Conservation (phyloP, 495 filamentous ascomycete genomes). For the Poronia punctata region DNA sequence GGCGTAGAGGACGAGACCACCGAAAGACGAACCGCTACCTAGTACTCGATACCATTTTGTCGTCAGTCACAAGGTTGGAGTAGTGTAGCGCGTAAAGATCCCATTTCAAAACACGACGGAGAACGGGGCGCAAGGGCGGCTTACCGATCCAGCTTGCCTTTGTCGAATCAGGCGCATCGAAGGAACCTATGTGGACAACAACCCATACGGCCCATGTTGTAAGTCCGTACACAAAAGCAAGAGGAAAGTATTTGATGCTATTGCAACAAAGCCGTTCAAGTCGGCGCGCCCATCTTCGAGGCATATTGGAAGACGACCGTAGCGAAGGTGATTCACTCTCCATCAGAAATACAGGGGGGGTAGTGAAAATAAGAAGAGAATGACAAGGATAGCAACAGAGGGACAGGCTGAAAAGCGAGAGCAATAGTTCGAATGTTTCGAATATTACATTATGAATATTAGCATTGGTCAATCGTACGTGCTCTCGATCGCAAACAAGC, state of each 20-base stretch:
- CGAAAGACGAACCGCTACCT: conserved; percentile 40
- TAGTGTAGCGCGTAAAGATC: background rate
- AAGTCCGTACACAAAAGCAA: conserved; percentile 80
- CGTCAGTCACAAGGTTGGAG: background rate
- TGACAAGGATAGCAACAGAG: conserved; percentile 1
- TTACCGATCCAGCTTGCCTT: conserved; percentile 56
- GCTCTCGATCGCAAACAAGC: no score
- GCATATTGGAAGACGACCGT: conserved; percentile 27
- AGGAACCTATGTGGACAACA: conserved; percentile 61
- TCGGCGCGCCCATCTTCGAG: conserved; percentile 59
- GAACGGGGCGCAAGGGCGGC: conserved; percentile 9
- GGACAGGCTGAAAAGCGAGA: no score
- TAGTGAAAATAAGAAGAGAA: conserved; percentile 1
- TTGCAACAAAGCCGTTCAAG: conserved; percentile 81
- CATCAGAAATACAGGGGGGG: conserved; percentile 10
- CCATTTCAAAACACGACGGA: background rate
- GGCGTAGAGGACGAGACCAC: conserved; percentile 66
- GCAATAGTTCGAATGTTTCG: no score
- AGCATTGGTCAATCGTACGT: no score
- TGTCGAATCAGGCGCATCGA: conserved; percentile 43
- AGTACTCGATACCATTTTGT: conserved; percentile 2
- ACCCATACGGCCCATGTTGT: conserved; percentile 91
- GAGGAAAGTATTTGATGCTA: conserved; percentile 74
- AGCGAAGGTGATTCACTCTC: conserved; percentile 22
- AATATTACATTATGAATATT: no score